Evolutionary conservation across 768 basidiomycete genomes (phyloP).

Genomic region (Porphyrellus cyaneotinctus): DNA sequence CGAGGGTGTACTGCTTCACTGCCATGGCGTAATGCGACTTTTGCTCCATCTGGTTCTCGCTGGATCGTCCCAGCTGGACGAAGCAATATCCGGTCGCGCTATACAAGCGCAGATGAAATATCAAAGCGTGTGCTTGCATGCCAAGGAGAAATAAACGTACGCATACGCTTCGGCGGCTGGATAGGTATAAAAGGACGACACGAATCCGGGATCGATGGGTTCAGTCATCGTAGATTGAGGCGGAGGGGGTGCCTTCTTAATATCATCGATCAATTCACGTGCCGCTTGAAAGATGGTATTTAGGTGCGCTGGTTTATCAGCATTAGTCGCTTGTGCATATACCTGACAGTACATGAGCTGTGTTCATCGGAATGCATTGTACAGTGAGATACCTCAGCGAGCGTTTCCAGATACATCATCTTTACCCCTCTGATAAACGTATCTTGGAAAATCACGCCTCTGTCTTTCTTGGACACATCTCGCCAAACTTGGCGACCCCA

Average conservation of each 20-base stretch:
- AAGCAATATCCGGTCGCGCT: not conserved
- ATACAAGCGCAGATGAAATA: not conserved
- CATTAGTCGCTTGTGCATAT: not conserved
- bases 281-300: not conserved
- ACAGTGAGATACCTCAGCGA: not conserved
- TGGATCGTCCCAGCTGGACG: not conserved
- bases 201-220: not conserved
- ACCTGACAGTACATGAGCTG: not conserved
- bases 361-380: not conserved
- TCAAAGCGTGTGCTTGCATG: not conserved
- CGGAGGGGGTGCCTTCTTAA: not conserved
- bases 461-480: not conserved
- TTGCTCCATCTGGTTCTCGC: not conserved
- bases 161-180: not conserved
- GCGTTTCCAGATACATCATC: not conserved
- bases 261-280: not conserved
- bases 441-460: not conserved
- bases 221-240: not conserved
- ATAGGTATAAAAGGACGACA: conserved; percentile 1
- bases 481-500: conserved; percentile 6
- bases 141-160: not conserved
- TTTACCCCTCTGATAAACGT: conserved; percentile 1
- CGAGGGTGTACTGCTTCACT: not conserved
- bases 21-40: not conserved
- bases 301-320: not conserved